Evolutionary conservation across 345 rosid genomes (phyloP).

Genomic region (Dipteronia sinensis): DNA sequence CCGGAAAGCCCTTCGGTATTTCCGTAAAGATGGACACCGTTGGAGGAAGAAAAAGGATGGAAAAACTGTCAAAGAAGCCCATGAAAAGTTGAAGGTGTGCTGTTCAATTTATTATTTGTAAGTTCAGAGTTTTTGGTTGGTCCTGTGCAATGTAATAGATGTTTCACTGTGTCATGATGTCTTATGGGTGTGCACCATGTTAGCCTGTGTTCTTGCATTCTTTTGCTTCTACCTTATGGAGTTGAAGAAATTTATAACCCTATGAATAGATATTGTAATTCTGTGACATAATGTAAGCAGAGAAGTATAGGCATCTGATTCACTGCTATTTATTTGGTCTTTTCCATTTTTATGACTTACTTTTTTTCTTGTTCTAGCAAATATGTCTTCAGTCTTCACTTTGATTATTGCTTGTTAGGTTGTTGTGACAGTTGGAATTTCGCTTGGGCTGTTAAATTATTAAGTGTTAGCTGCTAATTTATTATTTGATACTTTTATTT

Average conservation of each 20-base stretch:
- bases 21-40: constrained; percentile 84
- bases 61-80: constrained; percentile 95
- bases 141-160: constrained; percentile 20
- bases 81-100: constrained; percentile 95
- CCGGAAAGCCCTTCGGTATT: constrained; percentile 82
- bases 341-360: not conserved
- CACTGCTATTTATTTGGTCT: not conserved
- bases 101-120: constrained; percentile 50
- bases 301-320: not conserved
- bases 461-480: not conserved
- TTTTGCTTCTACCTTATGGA: not conserved
- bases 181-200: not conserved
- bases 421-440: not conserved
- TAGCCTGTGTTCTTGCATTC: not conserved
- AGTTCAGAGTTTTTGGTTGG: constrained; percentile 35
- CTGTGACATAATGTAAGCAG: not conserved
- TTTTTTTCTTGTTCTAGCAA: not conserved
- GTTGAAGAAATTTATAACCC: not conserved
- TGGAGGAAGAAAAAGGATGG: constrained; percentile 99
- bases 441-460: not conserved
- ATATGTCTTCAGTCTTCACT: not conserved
- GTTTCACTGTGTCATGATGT: constrained; percentile 7
- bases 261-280: not conserved
- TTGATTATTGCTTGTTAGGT: not conserved
- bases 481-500: not conserved